Evolutionary conservation across 2,329 filamentous ascomycete species (phyloP).

Genomic region (Trichothecium roseum): DNA sequence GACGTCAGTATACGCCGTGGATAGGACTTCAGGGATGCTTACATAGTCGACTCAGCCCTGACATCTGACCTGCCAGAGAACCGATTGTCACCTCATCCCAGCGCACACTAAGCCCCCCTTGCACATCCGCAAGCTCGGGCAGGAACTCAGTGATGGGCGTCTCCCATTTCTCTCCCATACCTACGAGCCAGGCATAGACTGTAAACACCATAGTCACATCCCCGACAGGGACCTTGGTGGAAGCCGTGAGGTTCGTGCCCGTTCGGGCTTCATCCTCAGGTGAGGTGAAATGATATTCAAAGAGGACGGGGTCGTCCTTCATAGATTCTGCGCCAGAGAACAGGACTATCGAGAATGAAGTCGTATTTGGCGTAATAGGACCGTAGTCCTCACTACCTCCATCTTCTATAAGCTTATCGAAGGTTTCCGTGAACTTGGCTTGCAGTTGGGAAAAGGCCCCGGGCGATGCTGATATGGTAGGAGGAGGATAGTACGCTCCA

Average conservation of each 20-base stretch:
- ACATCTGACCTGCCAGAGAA: constrained; percentile 12
- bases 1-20: too few relatives aligned
- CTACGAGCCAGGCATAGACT: constrained; percentile 19
- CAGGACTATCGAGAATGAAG: constrained; percentile 15
- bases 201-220: constrained; percentile 21
- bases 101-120: constrained; percentile 3
- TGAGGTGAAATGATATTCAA: constrained; percentile 14
- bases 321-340: constrained; percentile 8
- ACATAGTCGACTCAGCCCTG: constrained; percentile 11
- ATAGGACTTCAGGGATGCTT: too few relatives aligned
- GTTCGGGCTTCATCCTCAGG: not conserved
- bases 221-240: constrained; percentile 16
- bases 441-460: constrained; percentile 5
- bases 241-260: constrained; percentile 7
- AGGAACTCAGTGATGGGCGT: constrained; percentile 16
- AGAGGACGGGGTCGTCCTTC: constrained; percentile 8
- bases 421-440: constrained; percentile 9
- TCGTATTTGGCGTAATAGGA: constrained; percentile 13
- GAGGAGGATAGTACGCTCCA: constrained; percentile 9
- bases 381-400: constrained; percentile 12
- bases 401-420: constrained; percentile 10
- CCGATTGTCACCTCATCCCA: constrained; percentile 13
- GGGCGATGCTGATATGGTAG: constrained; percentile 5
- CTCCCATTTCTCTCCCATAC: constrained; percentile 17
- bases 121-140: constrained; percentile 11